These are phyloP conservation scores for Phytophthora foliorum DNA, from an alignment of 352 stramenopile species.

Conservation along the genomic window DNA sequence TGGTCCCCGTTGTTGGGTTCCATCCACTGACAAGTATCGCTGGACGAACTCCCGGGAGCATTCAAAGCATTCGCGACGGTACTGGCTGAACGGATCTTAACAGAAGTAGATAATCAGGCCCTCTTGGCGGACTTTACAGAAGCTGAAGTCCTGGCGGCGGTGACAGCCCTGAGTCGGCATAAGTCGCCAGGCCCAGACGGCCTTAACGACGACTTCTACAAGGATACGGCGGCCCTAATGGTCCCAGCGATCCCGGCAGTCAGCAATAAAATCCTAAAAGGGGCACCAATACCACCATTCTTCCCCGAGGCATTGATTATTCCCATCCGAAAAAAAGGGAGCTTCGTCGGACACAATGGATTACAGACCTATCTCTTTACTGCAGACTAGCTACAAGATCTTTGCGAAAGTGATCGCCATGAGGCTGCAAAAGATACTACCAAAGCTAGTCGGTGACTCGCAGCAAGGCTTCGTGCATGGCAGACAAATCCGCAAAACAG, in stretches of 20 bases:
- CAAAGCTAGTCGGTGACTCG: neutral
- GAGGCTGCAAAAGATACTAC: neutral
- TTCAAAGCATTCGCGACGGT: too few relatives aligned
- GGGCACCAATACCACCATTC: neutral
- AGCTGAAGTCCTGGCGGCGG: neutral
- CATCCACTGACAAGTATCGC: too few relatives aligned
- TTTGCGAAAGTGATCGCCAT: neutral
- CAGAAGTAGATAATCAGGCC: neutral
- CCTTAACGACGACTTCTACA: neutral
- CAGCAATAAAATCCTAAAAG: neutral
- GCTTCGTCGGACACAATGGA: neutral
- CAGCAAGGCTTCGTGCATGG: constrained; percentile 6
- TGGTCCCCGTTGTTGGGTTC: neutral
- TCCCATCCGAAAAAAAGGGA: neutral
- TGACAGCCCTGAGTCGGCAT: neutral
- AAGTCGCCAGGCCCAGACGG: neutral
- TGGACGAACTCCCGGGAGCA: too few relatives aligned
- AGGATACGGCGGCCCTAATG: neutral
- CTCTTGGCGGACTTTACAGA: neutral
- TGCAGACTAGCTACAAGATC: constrained; percentile 4
- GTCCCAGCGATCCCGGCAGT: neutral
- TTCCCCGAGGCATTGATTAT: neutral
- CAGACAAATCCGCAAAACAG: neutral
- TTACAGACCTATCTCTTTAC: neutral
- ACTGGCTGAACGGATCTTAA: neutral